Base-by-base conservation (phyloP, 306 rosid genomes). In the Corylus avellana region DNA sequence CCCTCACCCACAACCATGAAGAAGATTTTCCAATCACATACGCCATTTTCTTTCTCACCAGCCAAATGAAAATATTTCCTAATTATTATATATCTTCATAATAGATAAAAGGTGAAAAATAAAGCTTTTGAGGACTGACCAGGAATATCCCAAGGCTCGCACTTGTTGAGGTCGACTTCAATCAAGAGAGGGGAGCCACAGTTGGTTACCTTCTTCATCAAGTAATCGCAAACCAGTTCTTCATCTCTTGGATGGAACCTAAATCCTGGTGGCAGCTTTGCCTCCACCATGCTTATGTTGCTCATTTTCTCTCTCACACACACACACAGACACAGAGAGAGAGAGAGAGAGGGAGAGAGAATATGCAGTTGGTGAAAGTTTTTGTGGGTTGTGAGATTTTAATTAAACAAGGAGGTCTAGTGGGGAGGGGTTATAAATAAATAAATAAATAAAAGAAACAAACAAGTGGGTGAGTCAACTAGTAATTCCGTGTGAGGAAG, bases 91-190 rank as follows among this genome's bases (percentile, higher is more conserved):
- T 32, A 32, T 32, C 35, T 32, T 32, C 2, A 2, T 1, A 32
- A 32, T 32, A 32, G 35, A 32, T 3, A 3, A 32, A 32, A 32
- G 35, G 35, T 32, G 35, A 32, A 32, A 32, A 32, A 32, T 32
- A 32, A 32, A 32, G 35, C 35, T 32, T 32, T 32, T 32, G 35
- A 32, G 29, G 4, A 72, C 91, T 85, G n/a, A 94, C 98, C 91
- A 71, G 98, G 97, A 82, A 94, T 90, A 78, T 94, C 98, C 98
- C 98, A 94, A 8, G 98, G 98, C 68, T 94, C 98, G 55, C 88
- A 90, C 96, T 90, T 92, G 92, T 94, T 94, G 57, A 94, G 98
- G 81, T 94, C 98, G 83, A 94, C 98, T 70, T 94, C 94, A 42
- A 92, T 90, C 90, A 94, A 64, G 76, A 92, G 97, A 71, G 83